Conservation (phyloP, 345 rosid species). For the Hevea brasiliensis region DNA sequence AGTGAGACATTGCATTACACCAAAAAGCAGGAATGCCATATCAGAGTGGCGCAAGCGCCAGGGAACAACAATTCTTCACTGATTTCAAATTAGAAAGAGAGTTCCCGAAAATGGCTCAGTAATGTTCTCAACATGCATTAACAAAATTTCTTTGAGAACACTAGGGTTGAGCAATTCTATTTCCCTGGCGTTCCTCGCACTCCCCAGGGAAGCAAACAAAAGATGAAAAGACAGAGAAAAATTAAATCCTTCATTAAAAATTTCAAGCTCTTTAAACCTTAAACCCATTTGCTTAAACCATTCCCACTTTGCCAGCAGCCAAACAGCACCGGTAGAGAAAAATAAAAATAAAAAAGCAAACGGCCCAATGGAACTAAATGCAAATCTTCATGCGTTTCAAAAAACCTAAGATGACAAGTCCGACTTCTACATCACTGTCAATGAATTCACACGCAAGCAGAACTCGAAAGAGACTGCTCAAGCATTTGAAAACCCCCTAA, state of each 20-base stretch:
- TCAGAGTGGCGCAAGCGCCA: not conserved
- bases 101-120: not conserved
- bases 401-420: not conserved
- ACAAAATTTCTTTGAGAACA: not conserved
- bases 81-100: too few relatives aligned
- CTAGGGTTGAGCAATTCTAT: not conserved
- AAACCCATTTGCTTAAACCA: not conserved
- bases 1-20: not conserved
- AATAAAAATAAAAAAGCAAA: not conserved
- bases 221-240: not conserved
- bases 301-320: not conserved
- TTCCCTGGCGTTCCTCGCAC: not conserved
- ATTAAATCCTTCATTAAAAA: not conserved
- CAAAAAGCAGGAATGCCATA: not conserved
- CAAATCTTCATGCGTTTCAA: not conserved
- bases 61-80: too few relatives aligned
- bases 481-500: not conserved
- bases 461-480: not conserved
- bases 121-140: not conserved
- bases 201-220: not conserved
- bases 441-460: not conserved
- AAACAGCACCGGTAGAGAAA: not conserved
- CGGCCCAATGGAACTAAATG: not conserved
- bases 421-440: not conserved
- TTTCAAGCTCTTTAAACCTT: not conserved